Conservation (phyloP, 495 filamentous ascomycete genomes). For the Trypethelium eluteriae region DNA sequence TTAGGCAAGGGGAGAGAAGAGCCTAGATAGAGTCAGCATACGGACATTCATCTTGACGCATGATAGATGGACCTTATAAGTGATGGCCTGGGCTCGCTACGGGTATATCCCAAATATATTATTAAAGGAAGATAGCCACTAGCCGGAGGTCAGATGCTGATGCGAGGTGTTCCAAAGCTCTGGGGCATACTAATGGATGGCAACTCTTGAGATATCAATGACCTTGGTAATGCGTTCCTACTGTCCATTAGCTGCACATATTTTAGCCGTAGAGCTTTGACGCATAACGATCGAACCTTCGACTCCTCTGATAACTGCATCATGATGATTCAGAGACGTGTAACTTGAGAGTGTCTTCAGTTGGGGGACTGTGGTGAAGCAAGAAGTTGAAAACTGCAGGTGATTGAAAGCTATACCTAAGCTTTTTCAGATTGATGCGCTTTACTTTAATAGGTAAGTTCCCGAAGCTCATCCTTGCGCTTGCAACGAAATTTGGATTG, state of each 20-base stretch:
- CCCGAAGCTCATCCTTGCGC: background rate
- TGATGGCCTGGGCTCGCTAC: constrained; percentile 84
- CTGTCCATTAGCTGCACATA: constrained; percentile 14
- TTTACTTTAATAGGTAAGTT: background rate
- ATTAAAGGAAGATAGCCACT: constrained; percentile 96
- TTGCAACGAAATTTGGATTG: too few species aligned
- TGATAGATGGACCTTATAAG: constrained; percentile 63
- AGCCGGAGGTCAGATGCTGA: constrained; percentile 13
- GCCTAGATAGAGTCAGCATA: constrained; percentile 23
- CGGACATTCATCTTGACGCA: background rate
- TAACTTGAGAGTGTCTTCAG: too few species aligned
- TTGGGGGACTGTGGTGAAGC: too few species aligned
- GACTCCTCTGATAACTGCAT: constrained; percentile 94
- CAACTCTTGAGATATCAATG: constrained; percentile 86
- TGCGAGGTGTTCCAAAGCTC: background rate
- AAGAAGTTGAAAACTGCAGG: background rate
- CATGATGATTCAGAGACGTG: background rate
- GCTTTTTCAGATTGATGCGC: background rate
- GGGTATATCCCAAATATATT: constrained; percentile 93
- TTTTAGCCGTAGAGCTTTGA: constrained; percentile 6
- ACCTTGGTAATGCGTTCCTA: constrained; percentile 95
- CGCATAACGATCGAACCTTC: constrained; percentile 52
- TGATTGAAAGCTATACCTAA: background rate
- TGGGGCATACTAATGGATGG: constrained; percentile 82
- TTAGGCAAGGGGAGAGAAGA: constrained; percentile 37